Base-by-base conservation (phyloP, 2,329 filamentous ascomycete species). In the Calonectria hawksworthii region DNA sequence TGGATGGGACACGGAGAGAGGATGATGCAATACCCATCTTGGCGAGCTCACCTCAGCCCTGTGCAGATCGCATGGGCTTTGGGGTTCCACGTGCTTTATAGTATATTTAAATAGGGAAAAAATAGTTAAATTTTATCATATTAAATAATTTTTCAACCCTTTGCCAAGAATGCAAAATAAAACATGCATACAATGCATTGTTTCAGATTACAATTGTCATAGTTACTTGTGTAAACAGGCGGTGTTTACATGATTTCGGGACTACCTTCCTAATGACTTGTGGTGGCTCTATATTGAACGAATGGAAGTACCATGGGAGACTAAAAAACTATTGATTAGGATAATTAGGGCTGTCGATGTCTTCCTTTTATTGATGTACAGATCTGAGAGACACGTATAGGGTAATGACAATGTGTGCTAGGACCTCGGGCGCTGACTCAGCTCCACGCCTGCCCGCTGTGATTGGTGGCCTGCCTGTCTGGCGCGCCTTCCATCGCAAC, bases 11-110 rank as follows among this genome's bases (percentile, higher is more conserved):
- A 34, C 34, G 50, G 10, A 59, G 51, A 44, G 71, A 73, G 8
- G 66, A 73, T 13, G 71, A 73, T 52, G 66, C 26, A 6, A 23
- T 73, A 4, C 71, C 71, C 21, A 73, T 73, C 13, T 59, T 73
- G 2, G 71, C 56, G n/a, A 47, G 10, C 21, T 66, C 59, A 3
- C 47, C 59, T 14, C 38, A 47, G 16, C 36, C 47, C 2, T 18
- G 13, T 18, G 41, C 21, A 28, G 14, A n/a, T 28, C 56, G 4
- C n/a, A 30, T 9, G 34, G 16, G 23, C 14, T 41, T 63, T 9
- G 56, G 34, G 34, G 7, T 41, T 63, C 23, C 34, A 21, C 56
- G 10, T 28, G 56, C 56, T 11, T 28, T 41, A 63, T 44, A 63
- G 56, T 41, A 26, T 7, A 4, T 11, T 23, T 63, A 4, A 21